phyloP scores from a whole-genome alignment of 306 rosid genomes.

The Fagus sylvatica region DNA sequence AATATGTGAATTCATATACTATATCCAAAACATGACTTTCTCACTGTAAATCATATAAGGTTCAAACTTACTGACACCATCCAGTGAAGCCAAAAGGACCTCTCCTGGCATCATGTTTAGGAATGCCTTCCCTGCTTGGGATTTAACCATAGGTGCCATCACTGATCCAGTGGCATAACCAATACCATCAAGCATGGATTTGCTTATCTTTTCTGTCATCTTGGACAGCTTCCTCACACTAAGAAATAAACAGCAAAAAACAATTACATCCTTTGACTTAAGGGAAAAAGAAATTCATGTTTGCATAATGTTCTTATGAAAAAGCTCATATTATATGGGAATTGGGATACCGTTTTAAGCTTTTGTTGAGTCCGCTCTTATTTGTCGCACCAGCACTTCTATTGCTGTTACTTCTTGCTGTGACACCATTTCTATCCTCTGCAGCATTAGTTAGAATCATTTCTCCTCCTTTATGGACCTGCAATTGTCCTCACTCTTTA shows the following conservation, averaged over 20 bases:
- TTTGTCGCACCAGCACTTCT: slow-evolving; percentile 8
- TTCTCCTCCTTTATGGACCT: slow-evolving; percentile 93
- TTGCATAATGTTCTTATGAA: neutral
- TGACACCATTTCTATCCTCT: slow-evolving; percentile 33
- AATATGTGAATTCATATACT: neutral
- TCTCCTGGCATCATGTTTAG: slow-evolving; percentile 87
- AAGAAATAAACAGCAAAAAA: slow-evolving; percentile 18
- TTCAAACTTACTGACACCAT: slow-evolving; percentile 78
- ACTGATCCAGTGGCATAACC: slow-evolving; percentile 76
- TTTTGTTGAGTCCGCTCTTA: slow-evolving; percentile 51
- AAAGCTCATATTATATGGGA: neutral
- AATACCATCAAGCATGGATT: slow-evolving; percentile 73
- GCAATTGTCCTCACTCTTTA: slow-evolving; percentile 6
- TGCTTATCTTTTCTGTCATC: slow-evolving; percentile 87
- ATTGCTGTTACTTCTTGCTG: slow-evolving; percentile 24
- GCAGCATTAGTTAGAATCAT: slow-evolving; percentile 48
- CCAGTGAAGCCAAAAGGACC: slow-evolving; percentile 85
- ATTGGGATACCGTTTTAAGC: slow-evolving; percentile 68
- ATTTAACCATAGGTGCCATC: slow-evolving; percentile 66
- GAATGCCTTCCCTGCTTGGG: slow-evolving; percentile 77
- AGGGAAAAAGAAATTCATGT: neutral
- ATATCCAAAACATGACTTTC: neutral
- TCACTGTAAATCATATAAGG: neutral
- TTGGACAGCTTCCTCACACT: slow-evolving; percentile 75
- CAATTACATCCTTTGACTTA: neutral